A percentile compares a stretch with the other conserved stretches of the same genome.
Evolutionary conservation across 139 green algal species (phyloP).

Genomic region (Trebouxia sp.): DNA sequence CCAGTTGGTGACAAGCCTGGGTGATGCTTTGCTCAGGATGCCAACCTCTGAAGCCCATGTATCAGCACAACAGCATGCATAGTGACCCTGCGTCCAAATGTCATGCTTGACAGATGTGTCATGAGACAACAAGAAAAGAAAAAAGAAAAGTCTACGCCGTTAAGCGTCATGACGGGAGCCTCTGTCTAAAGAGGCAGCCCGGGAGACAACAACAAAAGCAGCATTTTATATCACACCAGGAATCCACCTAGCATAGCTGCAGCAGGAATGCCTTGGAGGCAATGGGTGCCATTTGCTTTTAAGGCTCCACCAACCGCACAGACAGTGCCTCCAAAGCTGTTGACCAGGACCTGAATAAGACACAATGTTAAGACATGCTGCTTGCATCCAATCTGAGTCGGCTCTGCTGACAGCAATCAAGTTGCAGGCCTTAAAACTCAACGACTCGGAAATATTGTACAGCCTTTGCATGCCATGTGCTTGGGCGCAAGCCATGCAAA

Average conservation of each 20-base stretch:
- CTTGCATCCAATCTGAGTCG: no score
- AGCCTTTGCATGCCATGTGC: no score
- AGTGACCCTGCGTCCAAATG: conserved; percentile 47
- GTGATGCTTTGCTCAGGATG: conserved; percentile 57
- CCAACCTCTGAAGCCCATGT: conserved; percentile 92
- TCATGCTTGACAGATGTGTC: no score
- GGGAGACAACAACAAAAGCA: not conserved
- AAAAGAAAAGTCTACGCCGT: not conserved
- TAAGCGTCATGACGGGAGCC: not conserved
- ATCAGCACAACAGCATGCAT: conserved; percentile 87
- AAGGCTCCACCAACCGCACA: conserved; percentile 15
- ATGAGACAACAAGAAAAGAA: not conserved
- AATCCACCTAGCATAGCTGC: conserved; percentile 3
- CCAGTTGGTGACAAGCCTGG: conserved; percentile 81
- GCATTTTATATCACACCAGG: not conserved
- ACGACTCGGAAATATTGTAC: no score
- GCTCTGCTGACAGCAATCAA: no score
- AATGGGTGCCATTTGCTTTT: not conserved
- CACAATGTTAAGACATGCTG: no score
- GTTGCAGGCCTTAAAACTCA: no score
- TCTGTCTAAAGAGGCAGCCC: no score
- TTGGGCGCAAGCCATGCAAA: no score
- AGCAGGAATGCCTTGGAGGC: not conserved
- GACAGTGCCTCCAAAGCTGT: conserved; percentile 29
- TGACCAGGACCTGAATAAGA: conserved; percentile 41